Evolutionary conservation across 148 eudicot genomes (phyloP).

Genomic region (Chenopodium berlandieri): DNA sequence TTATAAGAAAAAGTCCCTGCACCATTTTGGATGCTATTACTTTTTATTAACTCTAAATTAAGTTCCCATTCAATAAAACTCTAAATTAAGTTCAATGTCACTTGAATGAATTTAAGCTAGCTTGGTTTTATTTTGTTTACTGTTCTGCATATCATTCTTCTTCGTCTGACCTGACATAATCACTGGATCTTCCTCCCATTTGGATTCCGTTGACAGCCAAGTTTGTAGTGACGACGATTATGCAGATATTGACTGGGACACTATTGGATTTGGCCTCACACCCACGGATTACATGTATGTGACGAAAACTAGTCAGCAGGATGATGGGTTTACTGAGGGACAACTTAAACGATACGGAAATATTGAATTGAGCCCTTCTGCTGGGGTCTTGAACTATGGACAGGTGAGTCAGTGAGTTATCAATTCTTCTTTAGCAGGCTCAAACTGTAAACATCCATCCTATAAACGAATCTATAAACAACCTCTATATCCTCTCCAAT

Average conservation of each 20-base stretch:
- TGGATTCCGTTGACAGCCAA: conserved; percentile 12
- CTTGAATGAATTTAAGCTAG: not conserved
- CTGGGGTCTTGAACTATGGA: conserved; percentile 47
- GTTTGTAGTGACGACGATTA: conserved; percentile 45
- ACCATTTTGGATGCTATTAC: no score
- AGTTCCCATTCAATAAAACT: no score
- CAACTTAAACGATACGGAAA: conserved; percentile 39
- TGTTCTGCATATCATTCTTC: not conserved
- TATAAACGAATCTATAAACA: not conserved
- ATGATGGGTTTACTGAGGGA: conserved; percentile 51
- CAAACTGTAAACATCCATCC: not conserved
- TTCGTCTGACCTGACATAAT: not conserved
- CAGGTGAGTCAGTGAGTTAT: conserved; percentile 25
- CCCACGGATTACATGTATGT: conserved; percentile 80
- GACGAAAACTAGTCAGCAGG: conserved; percentile 46
- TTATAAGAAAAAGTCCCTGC: no score
- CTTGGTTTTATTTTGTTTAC: not conserved
- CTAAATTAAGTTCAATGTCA: no score
- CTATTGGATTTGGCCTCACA: conserved; percentile 59
- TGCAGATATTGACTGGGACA: conserved; percentile 64
- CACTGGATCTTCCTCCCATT: no score
- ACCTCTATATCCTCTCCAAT: not conserved
- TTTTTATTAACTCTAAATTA: no score
- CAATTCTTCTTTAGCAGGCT: not conserved
- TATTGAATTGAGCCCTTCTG: conserved; percentile 38